Base-by-base conservation (phyloP, 169 alveolate genomes). In the Plasmodium knowlesi region DNA sequence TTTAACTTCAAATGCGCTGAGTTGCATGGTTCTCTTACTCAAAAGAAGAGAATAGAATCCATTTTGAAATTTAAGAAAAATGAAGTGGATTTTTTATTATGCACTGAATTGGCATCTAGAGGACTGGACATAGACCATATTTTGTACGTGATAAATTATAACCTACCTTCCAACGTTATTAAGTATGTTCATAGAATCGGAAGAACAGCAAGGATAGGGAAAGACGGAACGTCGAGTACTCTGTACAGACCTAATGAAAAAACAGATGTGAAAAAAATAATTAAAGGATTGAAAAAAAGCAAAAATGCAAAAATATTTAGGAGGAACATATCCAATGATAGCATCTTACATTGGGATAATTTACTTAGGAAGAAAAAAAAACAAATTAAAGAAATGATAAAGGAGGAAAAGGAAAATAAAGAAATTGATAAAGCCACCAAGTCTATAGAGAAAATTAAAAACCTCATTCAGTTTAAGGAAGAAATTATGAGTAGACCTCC, bases 31-130 rank as follows among this genome's bases (percentile, higher is more conserved):
- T 98, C 98, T 89, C 93, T 98, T 50, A 92, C 98, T 37, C 99
- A 99, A 93, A 96, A 97, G 53, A 97, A 98, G 93, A 97, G 99
- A 95, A 97, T 98, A 82, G 98, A 97, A 83, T 96, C 98, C n/a
- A 97, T 98, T 46, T 98, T 97, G 80, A 76, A 97, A 92, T 98
- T 99, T 95, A 98, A 98, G 94, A 96, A 98, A 80, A 96, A 94
- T 2, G 96, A 96, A 88, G 98, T 95, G 25, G 98, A 98, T 80
- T 98, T 96, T 95, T 95, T 98, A 57, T 92, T 98, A 90, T 99
- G 99, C 25, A 98, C 99, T 28, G 99, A 98, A 95, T 95, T 98
- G 28, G 99, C 99, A 0, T 98, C 99, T 25, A 96, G 99, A 96
- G 99, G 99, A 9, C 85, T 98, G 61, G 99, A 98, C 96, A 97